Evolutionary conservation across 1,284 basidiomycete genomes (phyloP).

Genomic region (Grifola frondosa): DNA sequence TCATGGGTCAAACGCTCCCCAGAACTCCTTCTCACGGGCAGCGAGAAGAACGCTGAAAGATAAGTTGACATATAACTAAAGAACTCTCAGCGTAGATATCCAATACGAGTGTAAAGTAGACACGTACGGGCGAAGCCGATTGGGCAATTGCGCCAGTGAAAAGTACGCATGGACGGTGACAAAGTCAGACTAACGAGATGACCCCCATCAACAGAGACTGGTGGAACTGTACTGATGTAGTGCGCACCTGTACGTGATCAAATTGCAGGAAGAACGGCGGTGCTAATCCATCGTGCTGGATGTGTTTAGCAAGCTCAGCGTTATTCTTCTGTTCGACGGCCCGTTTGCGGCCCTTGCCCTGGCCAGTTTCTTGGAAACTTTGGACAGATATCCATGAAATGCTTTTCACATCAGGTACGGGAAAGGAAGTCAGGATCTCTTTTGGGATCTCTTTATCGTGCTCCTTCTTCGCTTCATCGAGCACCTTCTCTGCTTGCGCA

Average conservation of each 20-base stretch:
- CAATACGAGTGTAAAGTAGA: conserved; percentile 1
- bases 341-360: conserved; percentile 39
- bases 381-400: conserved; percentile 96
- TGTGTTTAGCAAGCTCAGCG: conserved; percentile 55
- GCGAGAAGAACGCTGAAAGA: conserved; percentile 84
- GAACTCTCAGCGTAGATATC: conserved; percentile 10
- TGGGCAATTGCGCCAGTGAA: conserved; percentile 71
- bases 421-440: conserved; percentile 81
- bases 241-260: conserved; percentile 75
- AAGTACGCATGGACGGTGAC: conserved; percentile 80
- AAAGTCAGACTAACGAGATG: conserved; percentile 83
- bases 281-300: conserved; percentile 67
- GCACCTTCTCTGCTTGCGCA: conserved; percentile 62
- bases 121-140: conserved; percentile 74
- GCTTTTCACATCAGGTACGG: conserved; percentile 83
- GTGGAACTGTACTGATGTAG: too few species aligned
- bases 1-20: conserved; percentile 82
- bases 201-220: too few species aligned
- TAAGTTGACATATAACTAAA: conserved; percentile 81
- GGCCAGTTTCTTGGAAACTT: conserved; percentile 66
- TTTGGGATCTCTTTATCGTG: conserved; percentile 85
- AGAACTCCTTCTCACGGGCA: conserved; percentile 73
- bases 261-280: conserved; percentile 93
- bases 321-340: conserved; percentile 21
- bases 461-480: conserved; percentile 85